Evolutionary conservation across 106 monocot genomes (phyloP).

Genomic region (Apostasia ramifera): DNA sequence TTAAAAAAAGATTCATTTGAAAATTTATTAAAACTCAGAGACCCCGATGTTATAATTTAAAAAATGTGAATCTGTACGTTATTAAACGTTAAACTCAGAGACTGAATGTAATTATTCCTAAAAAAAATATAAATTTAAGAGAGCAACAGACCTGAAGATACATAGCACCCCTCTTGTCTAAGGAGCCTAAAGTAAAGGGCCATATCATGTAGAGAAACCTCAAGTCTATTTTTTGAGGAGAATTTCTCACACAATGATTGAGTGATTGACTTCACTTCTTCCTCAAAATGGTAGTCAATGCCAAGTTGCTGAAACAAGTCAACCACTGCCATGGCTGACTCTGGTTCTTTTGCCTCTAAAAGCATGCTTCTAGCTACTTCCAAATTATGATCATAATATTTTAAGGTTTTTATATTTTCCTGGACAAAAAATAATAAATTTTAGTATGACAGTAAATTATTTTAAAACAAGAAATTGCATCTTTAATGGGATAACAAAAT

Average conservation of each 20-base stretch:
- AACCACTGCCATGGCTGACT: conserved; percentile 5
- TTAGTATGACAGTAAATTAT: no score
- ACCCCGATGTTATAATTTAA: no score
- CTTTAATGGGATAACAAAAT: no score
- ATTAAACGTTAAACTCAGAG: no score
- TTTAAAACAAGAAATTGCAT: no score
- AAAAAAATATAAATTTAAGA: no score
- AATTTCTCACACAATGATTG: background rate
- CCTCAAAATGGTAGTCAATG: conserved; percentile 28
- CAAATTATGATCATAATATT: background rate
- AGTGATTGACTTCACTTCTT: conserved; percentile 11
- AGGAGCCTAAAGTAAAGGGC: conserved; percentile 11
- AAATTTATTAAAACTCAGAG: no score
- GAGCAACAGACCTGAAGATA: background rate
- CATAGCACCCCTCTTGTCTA: conserved; percentile 7
- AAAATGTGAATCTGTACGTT: no score
- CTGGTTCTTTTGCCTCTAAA: background rate
- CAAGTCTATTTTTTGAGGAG: background rate
- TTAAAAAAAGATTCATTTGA: no score
- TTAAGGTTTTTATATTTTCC: no score
- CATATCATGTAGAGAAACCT: background rate
- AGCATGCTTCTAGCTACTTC: conserved; percentile 9
- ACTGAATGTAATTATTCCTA: no score
- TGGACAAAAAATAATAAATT: no score
- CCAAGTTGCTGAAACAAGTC: conserved; percentile 22